These are phyloP conservation scores for Thermomucor indicae-seudaticae DNA, from an alignment of 371 early-diverging fungal species.

Conservation along the genomic window DNA sequence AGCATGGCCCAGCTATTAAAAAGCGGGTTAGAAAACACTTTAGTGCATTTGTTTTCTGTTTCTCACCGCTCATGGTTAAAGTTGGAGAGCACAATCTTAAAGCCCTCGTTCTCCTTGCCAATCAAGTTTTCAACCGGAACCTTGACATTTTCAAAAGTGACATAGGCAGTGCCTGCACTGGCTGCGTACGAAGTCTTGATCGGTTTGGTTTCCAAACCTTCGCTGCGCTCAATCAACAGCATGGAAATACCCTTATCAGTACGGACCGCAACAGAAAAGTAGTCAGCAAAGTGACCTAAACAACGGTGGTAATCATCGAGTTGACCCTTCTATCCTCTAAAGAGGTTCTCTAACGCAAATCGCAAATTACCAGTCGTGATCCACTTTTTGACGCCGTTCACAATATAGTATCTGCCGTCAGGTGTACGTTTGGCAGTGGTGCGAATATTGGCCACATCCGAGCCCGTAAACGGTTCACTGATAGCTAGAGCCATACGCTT, in stretches of 20 bases:
- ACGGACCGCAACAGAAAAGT: conserved; percentile 60
- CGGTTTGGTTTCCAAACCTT: conserved; percentile 53
- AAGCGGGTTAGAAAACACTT: not conserved
- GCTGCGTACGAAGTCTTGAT: conserved; percentile 63
- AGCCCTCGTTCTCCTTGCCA: conserved; percentile 84
- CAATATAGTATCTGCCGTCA: conserved; percentile 64
- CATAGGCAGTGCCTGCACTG: conserved; percentile 53
- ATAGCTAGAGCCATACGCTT: conserved; percentile 75
- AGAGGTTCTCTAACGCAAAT: too few relatives aligned
- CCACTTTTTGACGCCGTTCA: conserved; percentile 84
- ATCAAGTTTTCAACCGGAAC: conserved; percentile 83
- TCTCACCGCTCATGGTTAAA: conserved; percentile 70
- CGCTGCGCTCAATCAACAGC: conserved; percentile 55
- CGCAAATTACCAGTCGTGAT: conserved; percentile 68
- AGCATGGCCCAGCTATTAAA: conserved; percentile 17
- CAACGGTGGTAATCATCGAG: not conserved
- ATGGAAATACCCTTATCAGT: conserved; percentile 66
- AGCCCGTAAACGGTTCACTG: conserved; percentile 67
- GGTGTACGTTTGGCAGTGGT: conserved; percentile 66
- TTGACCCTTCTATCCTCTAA: not conserved
- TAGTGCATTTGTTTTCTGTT: too few relatives aligned
- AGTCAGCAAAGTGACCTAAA: conserved; percentile 38
- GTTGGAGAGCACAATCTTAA: conserved; percentile 73
- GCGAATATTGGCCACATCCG: conserved; percentile 75
- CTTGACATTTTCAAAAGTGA: conserved; percentile 50